Conservation (phyloP, 768 basidiomycete genomes). For the Pleurotus djamor region DNA sequence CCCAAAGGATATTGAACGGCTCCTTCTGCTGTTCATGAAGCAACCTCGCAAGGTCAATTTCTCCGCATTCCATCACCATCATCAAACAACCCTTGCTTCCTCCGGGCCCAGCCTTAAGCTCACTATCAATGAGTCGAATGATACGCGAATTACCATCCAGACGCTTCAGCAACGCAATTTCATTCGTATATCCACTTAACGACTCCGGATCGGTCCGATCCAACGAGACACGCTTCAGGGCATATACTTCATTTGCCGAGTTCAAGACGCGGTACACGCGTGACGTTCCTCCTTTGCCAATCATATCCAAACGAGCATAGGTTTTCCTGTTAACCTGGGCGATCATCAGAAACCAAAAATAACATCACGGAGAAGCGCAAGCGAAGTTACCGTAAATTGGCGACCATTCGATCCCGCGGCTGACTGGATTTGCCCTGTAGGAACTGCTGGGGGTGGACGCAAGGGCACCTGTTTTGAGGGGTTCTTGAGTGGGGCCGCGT, state of each 20-base stretch:
- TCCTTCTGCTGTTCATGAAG: slow-evolving; percentile 84
- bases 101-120: slow-evolving; percentile 70
- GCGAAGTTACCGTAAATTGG: slow-evolving; percentile 33
- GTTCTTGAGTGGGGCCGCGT: slow-evolving; percentile 1
- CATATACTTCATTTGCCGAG: slow-evolving; percentile 72
- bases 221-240: slow-evolving; percentile 89
- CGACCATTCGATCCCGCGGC: slow-evolving; percentile 33
- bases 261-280: slow-evolving; percentile 91
- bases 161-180: slow-evolving; percentile 91
- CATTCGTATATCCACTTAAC: slow-evolving; percentile 92
- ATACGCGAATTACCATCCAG: slow-evolving; percentile 92
- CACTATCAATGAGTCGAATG: slow-evolving; percentile 88
- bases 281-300: slow-evolving; percentile 95
- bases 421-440: slow-evolving; percentile 22
- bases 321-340: slow-evolving; percentile 73
- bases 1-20: slow-evolving; percentile 88
- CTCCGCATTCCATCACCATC: slow-evolving; percentile 96
- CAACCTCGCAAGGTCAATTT: slow-evolving; percentile 85
- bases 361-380: not conserved
- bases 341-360: not conserved
- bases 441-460: slow-evolving; percentile 32
- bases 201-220: slow-evolving; percentile 89
- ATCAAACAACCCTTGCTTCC: slow-evolving; percentile 74
- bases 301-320: slow-evolving; percentile 83
- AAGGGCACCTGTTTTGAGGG: slow-evolving; percentile 21